Evolutionary conservation across 306 rosid species (phyloP).

Genomic region (Crataegus laevigata): DNA sequence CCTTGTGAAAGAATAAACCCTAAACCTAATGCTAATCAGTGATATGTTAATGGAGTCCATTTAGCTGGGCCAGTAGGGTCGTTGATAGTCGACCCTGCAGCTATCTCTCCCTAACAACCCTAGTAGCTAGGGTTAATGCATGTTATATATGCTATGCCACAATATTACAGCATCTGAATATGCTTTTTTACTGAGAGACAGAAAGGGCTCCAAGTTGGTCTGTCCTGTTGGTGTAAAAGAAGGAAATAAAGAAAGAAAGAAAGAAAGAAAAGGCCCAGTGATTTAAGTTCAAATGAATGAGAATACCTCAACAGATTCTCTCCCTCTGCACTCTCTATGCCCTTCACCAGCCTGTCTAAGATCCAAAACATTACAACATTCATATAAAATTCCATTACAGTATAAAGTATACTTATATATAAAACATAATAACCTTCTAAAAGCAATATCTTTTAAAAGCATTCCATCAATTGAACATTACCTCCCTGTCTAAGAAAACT

Average conservation of each 20-base stretch:
- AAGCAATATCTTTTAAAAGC: too few relatives aligned
- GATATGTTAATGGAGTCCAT: neutral
- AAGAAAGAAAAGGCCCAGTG: neutral
- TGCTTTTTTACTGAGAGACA: neutral
- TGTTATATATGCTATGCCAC: neutral
- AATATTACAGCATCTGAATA: neutral
- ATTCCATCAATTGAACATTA: too few relatives aligned
- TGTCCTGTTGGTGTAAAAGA: too few relatives aligned
- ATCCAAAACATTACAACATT: too few relatives aligned
- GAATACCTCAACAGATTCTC: too few relatives aligned
- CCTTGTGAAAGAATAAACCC: neutral
- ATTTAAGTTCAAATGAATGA: conserved; percentile 20
- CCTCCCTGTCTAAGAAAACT: too few relatives aligned
- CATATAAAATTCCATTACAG: too few relatives aligned
- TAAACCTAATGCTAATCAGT: neutral
- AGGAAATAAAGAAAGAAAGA: too few relatives aligned
- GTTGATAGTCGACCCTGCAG: neutral
- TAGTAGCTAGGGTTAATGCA: neutral
- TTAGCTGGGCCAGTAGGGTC: neutral
- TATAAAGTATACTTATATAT: too few relatives aligned
- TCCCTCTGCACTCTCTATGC: too few relatives aligned
- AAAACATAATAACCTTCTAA: too few relatives aligned
- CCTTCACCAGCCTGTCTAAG: too few relatives aligned
- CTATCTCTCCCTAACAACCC: conserved; percentile 23
- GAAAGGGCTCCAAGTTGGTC: conserved; percentile 14